Evolutionary conservation across 2,329 filamentous ascomycete genomes (phyloP), one percentile per base, ranked within the genome.

Genomic region (Alternaria arbusti): DNA sequence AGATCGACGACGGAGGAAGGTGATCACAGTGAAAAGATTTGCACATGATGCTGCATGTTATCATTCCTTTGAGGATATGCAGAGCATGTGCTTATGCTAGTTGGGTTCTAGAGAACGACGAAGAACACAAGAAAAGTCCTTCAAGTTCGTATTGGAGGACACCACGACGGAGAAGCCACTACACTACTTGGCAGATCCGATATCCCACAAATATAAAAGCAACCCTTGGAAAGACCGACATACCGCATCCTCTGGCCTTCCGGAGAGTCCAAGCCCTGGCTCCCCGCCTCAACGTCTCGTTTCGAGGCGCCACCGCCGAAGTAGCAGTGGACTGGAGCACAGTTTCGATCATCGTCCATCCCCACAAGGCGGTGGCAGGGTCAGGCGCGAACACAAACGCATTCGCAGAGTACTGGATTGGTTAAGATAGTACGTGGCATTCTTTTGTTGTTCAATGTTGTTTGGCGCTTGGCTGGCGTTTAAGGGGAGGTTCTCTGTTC

Each of bases 1-100:
- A 79, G 58, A 65, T 55, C 12, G 63, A 63, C 12, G 51, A 68
- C 7, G 25, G 25, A 57, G 70, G 70, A 56, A 75, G 76, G 71
- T 79, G 70, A 77, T 72, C 66, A 20, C 52, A 46, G 32, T 36
- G 44, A 60, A 50, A 36, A 56, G 55, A 28, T 54, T 44, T 23
- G 45, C 46, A 45, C 36, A 52, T 65, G n/a, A 10, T 13, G 13
- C 12, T 7, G 2, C 44, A 23, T 23, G 45, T 49, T 23, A 13
- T 40, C 4, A 1, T 22, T n/a, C 9, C 26, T 28, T 43, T 6
- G 32, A 23, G 8, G 12, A 9, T 5, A 43, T 25, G 20, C n/a
- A 7, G 9, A 40, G 49, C 15, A 32, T 36, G 49, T 15, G 49
- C 43, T 54, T 44, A 45, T n/a, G 44, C 25, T 13, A n/a, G 5